A percentile compares a stretch with the other conserved stretches of the same genome.
Conservation (phyloP, 225 moss, liverwort and hornwort species). For the Marchantia polymorpha region DNA sequence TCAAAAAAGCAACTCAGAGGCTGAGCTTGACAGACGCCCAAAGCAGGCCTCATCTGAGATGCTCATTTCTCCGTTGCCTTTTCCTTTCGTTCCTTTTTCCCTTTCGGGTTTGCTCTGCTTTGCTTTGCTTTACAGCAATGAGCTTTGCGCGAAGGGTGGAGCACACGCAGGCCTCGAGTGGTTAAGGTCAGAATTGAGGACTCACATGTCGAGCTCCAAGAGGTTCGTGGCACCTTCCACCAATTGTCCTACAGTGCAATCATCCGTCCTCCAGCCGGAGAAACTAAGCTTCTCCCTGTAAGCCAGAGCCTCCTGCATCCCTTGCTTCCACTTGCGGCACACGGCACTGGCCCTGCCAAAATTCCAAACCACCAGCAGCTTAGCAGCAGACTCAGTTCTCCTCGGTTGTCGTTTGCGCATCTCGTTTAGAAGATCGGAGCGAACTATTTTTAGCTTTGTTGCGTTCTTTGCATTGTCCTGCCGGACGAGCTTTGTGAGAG, state of each 20-base stretch:
- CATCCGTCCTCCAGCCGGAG: slow-evolving; percentile 85
- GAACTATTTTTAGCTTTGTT: too few relatives aligned
- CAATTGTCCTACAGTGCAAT: slow-evolving; percentile 62
- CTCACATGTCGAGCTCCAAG: slow-evolving; percentile 90
- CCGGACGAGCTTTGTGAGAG: too few relatives aligned
- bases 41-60: neutral
- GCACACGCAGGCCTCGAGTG: too few relatives aligned
- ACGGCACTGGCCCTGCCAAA: slow-evolving; percentile 70
- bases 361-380: neutral
- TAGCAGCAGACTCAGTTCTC: neutral
- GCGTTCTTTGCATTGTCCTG: too few relatives aligned
- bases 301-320: slow-evolving; percentile 58
- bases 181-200: slow-evolving; percentile 11
- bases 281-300: slow-evolving; percentile 78
- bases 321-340: slow-evolving; percentile 75
- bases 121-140: neutral
- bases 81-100: too few relatives aligned
- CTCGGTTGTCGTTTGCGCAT: neutral
- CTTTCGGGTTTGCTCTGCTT: neutral
- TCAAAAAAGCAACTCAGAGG: slow-evolving; percentile 25
- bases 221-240: slow-evolving; percentile 72
- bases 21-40: slow-evolving; percentile 23
- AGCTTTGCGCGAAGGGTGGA: too few relatives aligned
- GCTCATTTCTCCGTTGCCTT: too few relatives aligned
- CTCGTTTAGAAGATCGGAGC: too few relatives aligned